Base-by-base conservation (phyloP, 176 grass and related monocot species). In the Bromus sterilis region DNA sequence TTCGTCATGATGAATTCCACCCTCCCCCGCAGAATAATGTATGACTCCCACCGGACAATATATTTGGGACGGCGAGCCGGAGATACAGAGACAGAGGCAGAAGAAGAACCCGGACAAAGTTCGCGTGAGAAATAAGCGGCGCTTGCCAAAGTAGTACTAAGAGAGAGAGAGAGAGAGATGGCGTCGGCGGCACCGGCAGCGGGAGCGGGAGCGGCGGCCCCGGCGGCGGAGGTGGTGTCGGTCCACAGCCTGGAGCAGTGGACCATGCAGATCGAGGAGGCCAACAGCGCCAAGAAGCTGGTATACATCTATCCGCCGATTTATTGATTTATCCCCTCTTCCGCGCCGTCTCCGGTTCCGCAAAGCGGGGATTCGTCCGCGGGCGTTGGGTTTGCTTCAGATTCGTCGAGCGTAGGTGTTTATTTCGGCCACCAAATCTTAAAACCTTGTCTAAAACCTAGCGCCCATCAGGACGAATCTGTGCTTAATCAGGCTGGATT, bases 211-310 rank as follows among this genome's bases (percentile, higher is more conserved):
- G 13, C 32, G 3, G 41, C 40, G 35, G 58, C 16, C 6, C 83
- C 69, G 64, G 83, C 56, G 14, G 32, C 64, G 23, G 39, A 28
- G 49, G 92, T 91, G 86, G 87, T 94, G 65, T 55, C 89, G 23
- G 80, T 90, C 89, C 89, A 91, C 86, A 88, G 76, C 83, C 63
- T 89, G 20, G 92, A 94, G 7, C 86, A 87, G 76, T 94, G 92
- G 92, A 91, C 80, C 65, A 84, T 90, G 28, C 80, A 89, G 56
- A 90, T 94, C 80, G 89, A 94, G 34, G 86, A 87, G 86, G 92
- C 92, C 66, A 94, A 94, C 71, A 62, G 31, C 30, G 62, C 80
- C 53, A 94, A 94, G 80, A 94, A 89, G 80, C 92, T 94, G 83
- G 89, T 94, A 83, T 12, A 1, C 41, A 72, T 28, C 31, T 32